Base-by-base conservation (phyloP, 768 basidiomycete genomes). In the Suillus subalutaceus region DNA sequence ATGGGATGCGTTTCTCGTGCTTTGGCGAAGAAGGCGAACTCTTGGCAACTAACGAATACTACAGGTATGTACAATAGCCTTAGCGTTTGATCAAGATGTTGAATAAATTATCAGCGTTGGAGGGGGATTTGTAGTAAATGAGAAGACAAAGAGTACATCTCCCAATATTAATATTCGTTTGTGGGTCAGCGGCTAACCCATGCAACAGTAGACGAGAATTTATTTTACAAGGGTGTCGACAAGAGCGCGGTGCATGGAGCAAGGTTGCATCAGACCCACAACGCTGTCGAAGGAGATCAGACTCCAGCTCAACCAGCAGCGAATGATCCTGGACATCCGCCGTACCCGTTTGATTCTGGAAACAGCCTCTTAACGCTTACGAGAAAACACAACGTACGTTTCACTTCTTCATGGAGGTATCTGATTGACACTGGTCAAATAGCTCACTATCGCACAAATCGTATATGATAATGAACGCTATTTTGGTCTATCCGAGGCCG, bases 391-490 rank as follows among this genome's bases (percentile, higher is more conserved):
- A 96, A 96, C 70, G 94, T 94, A 74, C n/a, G 89, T 81, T 52
- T 50, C 63, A 48, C 37, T 64, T 37, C 12, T 61, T 63, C 20
- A 58, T 57, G 30, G 59, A 20, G 30, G 26, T 43, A 7, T 43
- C 30, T 43, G 30, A 60, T 43, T 43, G 26, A 30, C 26, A 41
- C 10, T 20, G 18, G 12, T 32, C 18, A 20, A 60, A 40, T 71
- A 96, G 94, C 86, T 96, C 84, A 94, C 94, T 4, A 96, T 97
- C 69, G 93, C 95, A 12, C 95, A 97, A 78, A 90, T 95, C 60
- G 94, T 97, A 1, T 92, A 93, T 74, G 92, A 96, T 77, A 97
- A 97, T 72, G 95, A 97, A 77, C 85, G 87, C 71, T 88, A 83
- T 67, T 95, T 93, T 71, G 91, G 93, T 18, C 85, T 90, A 65